Percentiles rank a stretch among this genome's conserved stretches.
These are phyloP conservation scores for Ophiostoma perfectum DNA, from an alignment of 2,329 filamentous ascomycete species.

Conservation along the genomic window DNA sequence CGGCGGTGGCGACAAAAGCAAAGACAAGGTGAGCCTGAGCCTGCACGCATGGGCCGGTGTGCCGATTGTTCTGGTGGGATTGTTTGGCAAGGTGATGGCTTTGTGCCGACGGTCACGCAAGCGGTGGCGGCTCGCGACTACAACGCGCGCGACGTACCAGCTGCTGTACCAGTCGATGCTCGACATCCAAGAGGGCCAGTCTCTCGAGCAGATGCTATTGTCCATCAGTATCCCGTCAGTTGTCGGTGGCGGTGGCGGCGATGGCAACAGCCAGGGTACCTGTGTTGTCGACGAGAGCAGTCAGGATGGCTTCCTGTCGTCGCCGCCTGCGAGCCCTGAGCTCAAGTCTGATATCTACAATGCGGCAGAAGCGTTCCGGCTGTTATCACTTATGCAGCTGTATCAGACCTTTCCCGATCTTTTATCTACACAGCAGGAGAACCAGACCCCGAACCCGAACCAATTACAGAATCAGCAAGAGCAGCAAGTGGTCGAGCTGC, in stretches of 20 bases:
- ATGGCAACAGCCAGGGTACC: not conserved
- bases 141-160: slow-evolving; percentile 28
- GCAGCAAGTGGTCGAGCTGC: not conserved
- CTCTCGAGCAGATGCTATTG: slow-evolving; percentile 35
- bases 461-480: not conserved
- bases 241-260: not conserved
- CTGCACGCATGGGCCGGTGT: slow-evolving; percentile 39
- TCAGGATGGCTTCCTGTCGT: not conserved
- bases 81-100: slow-evolving; percentile 35
- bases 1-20: not conserved
- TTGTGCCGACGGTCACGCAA: slow-evolving; percentile 36
- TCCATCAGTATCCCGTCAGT: slow-evolving; percentile 29
- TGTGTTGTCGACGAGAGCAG: not conserved
- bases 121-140: slow-evolving; percentile 24
- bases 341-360: slow-evolving; percentile 32
- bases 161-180: slow-evolving; percentile 30
- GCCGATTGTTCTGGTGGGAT: slow-evolving; percentile 32
- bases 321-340: slow-evolving; percentile 26
- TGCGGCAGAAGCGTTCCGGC: slow-evolving; percentile 37
- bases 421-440: not conserved
- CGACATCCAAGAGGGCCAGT: slow-evolving; percentile 34
- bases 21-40: slow-evolving; percentile 13
- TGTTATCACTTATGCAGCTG: slow-evolving; percentile 37
- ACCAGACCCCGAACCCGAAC: slow-evolving; percentile 15
- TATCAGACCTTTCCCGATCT: slow-evolving; percentile 36